Base-by-base conservation (phyloP, 2,329 filamentous ascomycete species). In the Aotearoamyces nothofagi region DNA sequence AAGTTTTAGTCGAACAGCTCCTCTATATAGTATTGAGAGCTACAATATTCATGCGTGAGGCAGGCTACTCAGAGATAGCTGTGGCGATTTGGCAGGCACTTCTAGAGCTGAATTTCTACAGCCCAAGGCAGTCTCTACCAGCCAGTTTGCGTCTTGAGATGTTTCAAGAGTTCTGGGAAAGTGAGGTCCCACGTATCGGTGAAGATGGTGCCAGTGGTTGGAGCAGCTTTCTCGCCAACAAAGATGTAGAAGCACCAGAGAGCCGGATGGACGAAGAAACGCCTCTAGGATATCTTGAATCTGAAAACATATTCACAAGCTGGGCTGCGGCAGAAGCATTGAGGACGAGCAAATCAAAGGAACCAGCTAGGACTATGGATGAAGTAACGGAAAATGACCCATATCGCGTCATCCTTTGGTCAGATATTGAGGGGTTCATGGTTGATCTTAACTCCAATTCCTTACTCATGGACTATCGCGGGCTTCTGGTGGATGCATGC, bases 141-240 rank as follows among this genome's bases (percentile, higher is more conserved):
- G 17, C 27, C 14, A 15, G 20, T 7, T 30, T 42, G 8, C 39
- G 37, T n/a, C 26, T 39, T 7, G 38, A 40, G 4, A 27, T 60
- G 0, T 79, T 93, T 36, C 58, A 67, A 26, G 63, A 74, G 3
- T 93, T 90, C 38, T 96, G 90, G 90, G 83, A 93, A 34, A 80
- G 73, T 32, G 87, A 94, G 45, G 63, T 71, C 1, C 60, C 78
- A 1, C 69, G 87, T 5, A 66, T 93, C 30, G 87, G 87, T 7
- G 87, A 96, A 41, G 44, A 54, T 1, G 61, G 58, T 2, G 75
- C 82, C 3, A 59, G 62, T 35, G 83, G 84, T 1, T 94, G 84
- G 84, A 48, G 44, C 2, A 44, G 56, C n/a, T 73, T 61, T 39
- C 51, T 56, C 9, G 43, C 50, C n/a, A 44, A 41, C 10, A 47